Conservation (phyloP, 495 filamentous ascomycete species). For the Ascodesmis nigricans region DNA sequence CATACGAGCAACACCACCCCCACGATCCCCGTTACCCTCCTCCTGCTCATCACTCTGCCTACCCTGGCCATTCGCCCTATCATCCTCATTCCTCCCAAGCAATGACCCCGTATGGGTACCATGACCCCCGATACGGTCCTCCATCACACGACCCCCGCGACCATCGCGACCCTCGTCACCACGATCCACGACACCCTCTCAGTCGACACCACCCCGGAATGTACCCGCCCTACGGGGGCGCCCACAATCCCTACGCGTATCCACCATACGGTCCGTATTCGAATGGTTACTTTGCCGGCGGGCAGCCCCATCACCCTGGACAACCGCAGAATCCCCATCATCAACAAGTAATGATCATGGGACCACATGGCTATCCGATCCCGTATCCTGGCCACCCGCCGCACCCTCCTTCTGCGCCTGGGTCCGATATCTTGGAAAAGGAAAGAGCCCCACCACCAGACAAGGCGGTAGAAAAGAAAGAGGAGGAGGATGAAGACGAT, state of each 20-base stretch:
- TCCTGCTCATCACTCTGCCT: background rate
- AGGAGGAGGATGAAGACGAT: conserved; percentile 18
- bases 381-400: conserved; percentile 12
- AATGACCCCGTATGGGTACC: too few species aligned
- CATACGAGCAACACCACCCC: conserved; percentile 8
- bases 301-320: conserved; percentile 5
- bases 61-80: background rate
- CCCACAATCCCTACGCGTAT: conserved; percentile 4
- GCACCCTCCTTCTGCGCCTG: too few species aligned
- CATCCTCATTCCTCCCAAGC: background rate
- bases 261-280: conserved; percentile 3
- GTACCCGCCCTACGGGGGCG: background rate
- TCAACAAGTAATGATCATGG: conserved; percentile 21
- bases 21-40: conserved; percentile 11
- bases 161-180: conserved; percentile 6
- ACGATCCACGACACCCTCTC: conserved; percentile 8
- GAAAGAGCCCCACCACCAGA: too few species aligned
- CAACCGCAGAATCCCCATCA: conserved; percentile 7
- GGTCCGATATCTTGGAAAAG: too few species aligned
- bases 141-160: conserved; percentile 4
- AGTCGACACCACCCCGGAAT: conserved; percentile 6
- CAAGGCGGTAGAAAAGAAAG: conserved; percentile 15
- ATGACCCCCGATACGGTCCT: conserved; percentile 6
- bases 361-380: conserved; percentile 17
- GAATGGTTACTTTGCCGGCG: conserved; percentile 2